phyloP scores from a whole-genome alignment of 495 filamentous ascomycete genomes.

The Xylaria scruposa region DNA sequence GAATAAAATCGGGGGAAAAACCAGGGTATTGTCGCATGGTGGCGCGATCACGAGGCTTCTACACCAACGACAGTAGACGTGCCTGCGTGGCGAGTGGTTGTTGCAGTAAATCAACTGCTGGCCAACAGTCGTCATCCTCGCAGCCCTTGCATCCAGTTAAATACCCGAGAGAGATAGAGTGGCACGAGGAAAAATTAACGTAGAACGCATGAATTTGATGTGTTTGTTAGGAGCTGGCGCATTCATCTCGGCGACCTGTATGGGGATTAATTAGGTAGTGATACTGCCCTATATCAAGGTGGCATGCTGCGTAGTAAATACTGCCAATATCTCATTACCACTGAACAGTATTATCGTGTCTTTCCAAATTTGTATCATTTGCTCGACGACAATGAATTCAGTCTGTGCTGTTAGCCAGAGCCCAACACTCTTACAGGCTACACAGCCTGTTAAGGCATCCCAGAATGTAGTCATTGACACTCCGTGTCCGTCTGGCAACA shows the following conservation, averaged over 20 bases:
- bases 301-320: background rate
- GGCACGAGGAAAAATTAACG: background rate
- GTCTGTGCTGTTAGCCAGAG: background rate
- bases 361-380: background rate
- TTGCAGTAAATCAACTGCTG: background rate
- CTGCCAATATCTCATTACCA: background rate
- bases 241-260: background rate
- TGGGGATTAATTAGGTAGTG: background rate
- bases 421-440: background rate
- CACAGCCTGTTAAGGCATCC: background rate
- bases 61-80: background rate
- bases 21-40: background rate
- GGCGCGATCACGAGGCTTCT: background rate
- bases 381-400: slow-evolving; percentile 1
- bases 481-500: background rate
- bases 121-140: background rate
- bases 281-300: background rate
- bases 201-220: background rate
- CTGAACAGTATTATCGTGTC: background rate
- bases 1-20: background rate
- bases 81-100: background rate
- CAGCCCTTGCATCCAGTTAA: background rate
- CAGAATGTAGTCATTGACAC: background rate
- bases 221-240: background rate
- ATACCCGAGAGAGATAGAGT: background rate